phyloP scores from a whole-genome alignment of 78 protist genomes.

The Dictyostelium capitatum region DNA sequence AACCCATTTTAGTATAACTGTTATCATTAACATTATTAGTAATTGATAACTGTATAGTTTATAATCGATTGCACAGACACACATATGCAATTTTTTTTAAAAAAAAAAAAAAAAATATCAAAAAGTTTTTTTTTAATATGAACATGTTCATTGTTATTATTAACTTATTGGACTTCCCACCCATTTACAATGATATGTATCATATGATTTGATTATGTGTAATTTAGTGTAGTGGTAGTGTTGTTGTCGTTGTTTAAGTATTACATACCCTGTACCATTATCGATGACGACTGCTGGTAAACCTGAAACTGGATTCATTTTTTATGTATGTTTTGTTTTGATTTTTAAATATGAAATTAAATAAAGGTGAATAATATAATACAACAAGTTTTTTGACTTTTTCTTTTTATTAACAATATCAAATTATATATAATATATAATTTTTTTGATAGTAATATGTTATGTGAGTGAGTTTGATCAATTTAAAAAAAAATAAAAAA shows the following conservation, averaged over 20 bases:
- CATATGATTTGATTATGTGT: too few species aligned
- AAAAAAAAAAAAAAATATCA: not conserved
- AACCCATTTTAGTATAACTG: conserved; percentile 99
- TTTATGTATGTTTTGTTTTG: conserved; percentile 19
- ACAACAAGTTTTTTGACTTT: conserved; percentile 25
- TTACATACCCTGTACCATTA: conserved; percentile 97
- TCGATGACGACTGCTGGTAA: conserved; percentile 97
- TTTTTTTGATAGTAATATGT: conserved; percentile 3
- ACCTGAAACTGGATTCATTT: conserved; percentile 83
- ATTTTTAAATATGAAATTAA: not conserved
- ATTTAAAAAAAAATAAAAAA: not conserved
- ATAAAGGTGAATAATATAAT: not conserved
- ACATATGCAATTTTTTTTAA: too few species aligned
- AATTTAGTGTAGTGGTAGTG: too few species aligned
- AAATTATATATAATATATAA: not conserved
- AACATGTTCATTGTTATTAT: too few species aligned
- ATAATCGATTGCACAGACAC: too few species aligned
- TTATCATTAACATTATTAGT: too few species aligned
- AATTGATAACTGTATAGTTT: not conserved
- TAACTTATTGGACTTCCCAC: too few species aligned
- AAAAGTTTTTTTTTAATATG: too few species aligned
- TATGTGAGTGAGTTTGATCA: not conserved
- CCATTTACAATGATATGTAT: too few species aligned
- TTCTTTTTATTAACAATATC: not conserved
- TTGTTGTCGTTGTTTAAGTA: too few species aligned